Conservation (phyloP, 1,284 basidiomycete species). For the Ganoderma lingzhi region DNA sequence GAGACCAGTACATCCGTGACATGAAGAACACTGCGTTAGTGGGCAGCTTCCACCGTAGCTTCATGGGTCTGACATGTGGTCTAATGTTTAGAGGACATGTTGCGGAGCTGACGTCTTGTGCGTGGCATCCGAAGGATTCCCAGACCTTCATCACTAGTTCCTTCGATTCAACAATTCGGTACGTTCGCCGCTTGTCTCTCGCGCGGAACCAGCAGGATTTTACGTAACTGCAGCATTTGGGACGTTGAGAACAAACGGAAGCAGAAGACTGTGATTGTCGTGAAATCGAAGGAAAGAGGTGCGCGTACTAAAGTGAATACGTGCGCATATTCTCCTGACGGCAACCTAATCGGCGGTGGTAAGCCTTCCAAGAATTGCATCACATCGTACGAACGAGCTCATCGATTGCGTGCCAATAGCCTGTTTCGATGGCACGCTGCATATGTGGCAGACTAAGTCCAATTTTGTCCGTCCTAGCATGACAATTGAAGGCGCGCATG, state of each 20-base stretch:
- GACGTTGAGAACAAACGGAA: conserved; percentile 88
- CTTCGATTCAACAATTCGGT: conserved; percentile 95
- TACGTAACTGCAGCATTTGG: conserved; percentile 78
- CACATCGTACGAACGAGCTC: conserved; percentile 1
- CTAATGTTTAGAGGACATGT: conserved; percentile 84
- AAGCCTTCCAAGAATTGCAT: conserved; percentile 40
- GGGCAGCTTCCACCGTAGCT: conserved; percentile 23
- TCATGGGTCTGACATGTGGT: background rate
- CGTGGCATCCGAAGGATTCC: conserved; percentile 90
- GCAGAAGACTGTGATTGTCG: conserved; percentile 94
- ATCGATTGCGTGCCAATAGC: conserved; percentile 50
- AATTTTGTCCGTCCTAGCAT: conserved; percentile 93
- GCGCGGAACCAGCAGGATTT: background rate
- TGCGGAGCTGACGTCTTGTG: conserved; percentile 87
- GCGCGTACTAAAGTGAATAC: conserved; percentile 91
- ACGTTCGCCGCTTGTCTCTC: conserved; percentile 34
- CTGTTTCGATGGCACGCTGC: conserved; percentile 90
- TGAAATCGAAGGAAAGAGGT: conserved; percentile 97
- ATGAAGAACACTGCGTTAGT: conserved; percentile 93
- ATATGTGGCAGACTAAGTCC: conserved; percentile 92
- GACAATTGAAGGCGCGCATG: conserved; percentile 87
- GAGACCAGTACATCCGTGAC: conserved; percentile 97
- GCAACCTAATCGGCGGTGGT: conserved; percentile 88
- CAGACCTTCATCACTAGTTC: conserved; percentile 91
- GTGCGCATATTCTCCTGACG: conserved; percentile 89